Conservation (phyloP, 2,329 filamentous ascomycete species). For the Colletotrichum higginsianum region DNA sequence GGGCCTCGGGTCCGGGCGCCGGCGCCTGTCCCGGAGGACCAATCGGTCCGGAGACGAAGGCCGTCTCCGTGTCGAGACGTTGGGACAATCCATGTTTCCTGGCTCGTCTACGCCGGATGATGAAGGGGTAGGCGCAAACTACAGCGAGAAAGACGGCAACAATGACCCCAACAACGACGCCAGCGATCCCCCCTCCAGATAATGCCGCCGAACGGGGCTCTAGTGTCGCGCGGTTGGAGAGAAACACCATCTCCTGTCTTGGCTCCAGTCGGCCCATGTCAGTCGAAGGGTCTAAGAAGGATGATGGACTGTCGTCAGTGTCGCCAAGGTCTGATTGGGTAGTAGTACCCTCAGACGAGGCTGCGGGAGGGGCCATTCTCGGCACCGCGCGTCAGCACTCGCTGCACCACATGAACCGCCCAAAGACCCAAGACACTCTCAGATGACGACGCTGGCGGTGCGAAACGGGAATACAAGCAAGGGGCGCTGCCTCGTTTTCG, state of each 20-base stretch:
- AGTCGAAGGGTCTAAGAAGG: constrained; percentile 27
- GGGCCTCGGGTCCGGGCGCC: constrained; percentile 26
- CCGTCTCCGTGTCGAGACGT: constrained; percentile 51
- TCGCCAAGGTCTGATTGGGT: constrained; percentile 43
- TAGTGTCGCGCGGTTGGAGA: constrained; percentile 46
- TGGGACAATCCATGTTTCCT: constrained; percentile 45
- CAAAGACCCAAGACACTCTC: constrained; percentile 38
- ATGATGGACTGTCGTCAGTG: constrained; percentile 35
- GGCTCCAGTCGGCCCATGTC: constrained; percentile 20
- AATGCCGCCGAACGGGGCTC: constrained; percentile 48
- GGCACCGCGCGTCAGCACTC: constrained; percentile 43
- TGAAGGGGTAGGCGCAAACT: constrained; percentile 58
- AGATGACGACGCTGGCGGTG: constrained; percentile 18
- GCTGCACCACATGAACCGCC: constrained; percentile 40
- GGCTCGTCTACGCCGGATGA: constrained; percentile 52
- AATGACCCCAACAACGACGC: constrained; percentile 55
- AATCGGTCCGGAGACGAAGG: constrained; percentile 43
- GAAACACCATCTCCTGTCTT: constrained; percentile 10
- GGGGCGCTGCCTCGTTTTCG: constrained; percentile 5
- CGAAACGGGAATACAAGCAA: constrained; percentile 24
- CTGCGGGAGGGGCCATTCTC: constrained; percentile 43
- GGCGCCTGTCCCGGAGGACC: constrained; percentile 51
- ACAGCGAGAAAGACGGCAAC: constrained; percentile 49
- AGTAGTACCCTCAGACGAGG: constrained; percentile 43
- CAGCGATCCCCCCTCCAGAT: constrained; percentile 54